These are phyloP conservation scores for Podila verticillata DNA, from an alignment of 192 early-diverging fungal species.

Conservation along the genomic window DNA sequence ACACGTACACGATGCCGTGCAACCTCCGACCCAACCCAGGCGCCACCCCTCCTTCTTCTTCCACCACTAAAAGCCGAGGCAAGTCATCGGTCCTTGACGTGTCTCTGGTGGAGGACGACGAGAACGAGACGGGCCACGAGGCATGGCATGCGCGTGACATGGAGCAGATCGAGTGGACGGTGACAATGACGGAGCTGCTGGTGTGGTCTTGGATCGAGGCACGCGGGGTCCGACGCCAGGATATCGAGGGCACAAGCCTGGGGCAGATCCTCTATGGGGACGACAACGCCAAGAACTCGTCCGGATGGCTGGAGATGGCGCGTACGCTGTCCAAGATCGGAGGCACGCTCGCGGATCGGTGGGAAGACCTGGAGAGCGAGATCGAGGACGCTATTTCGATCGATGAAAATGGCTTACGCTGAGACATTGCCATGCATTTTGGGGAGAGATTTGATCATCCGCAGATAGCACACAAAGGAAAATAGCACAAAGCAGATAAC, in stretches of 20 bases:
- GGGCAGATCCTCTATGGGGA: slow-evolving; percentile 8
- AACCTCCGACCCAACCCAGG: slow-evolving; percentile 10
- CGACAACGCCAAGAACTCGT: not conserved
- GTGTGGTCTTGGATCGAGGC: slow-evolving; percentile 44
- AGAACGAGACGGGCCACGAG: not conserved
- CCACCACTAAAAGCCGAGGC: not conserved
- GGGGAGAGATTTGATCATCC: no score
- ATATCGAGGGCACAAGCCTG: slow-evolving; percentile 29
- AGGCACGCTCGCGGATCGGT: slow-evolving; percentile 29
- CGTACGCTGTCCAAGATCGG: slow-evolving; percentile 12
- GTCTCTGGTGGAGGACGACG: no score
- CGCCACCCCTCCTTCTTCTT: not conserved
- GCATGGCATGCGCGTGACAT: slow-evolving; percentile 36
- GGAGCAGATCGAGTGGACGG: slow-evolving; percentile 29
- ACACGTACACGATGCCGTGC: slow-evolving; percentile 21
- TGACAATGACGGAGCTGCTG: slow-evolving; percentile 42
- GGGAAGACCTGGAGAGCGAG: slow-evolving; percentile 25
- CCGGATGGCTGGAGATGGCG: slow-evolving; percentile 40
- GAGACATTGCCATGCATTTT: no score
- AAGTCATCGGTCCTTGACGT: not conserved
- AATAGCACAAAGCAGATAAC: no score
- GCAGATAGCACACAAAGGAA: no score
- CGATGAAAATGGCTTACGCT: slow-evolving; percentile 28
- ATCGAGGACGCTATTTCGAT: slow-evolving; percentile 36
- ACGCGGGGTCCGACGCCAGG: slow-evolving; percentile 21